These are phyloP conservation scores for Hansenula lynferdii DNA, from an alignment of 1,139 yeast species.

Conservation along the genomic window DNA sequence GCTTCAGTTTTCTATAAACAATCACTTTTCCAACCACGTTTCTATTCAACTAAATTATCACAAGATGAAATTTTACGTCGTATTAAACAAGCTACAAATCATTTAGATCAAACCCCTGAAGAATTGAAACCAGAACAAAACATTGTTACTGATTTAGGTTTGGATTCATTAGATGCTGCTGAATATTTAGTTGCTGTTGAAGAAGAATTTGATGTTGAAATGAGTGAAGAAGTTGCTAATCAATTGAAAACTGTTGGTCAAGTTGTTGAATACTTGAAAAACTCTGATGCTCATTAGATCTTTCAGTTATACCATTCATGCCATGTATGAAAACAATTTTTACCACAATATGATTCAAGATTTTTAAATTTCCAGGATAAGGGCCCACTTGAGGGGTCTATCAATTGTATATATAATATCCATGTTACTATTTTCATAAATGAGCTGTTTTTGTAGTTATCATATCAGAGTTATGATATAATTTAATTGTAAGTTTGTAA, in stretches of 20 bases:
- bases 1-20: slow-evolving; percentile 8
- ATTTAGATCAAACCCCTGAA: slow-evolving; percentile 20
- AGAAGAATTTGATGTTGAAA: slow-evolving; percentile 66
- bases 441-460: too few relatives aligned
- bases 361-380: too few relatives aligned
- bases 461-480: too few relatives aligned
- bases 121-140: slow-evolving; percentile 26
- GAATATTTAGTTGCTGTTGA: slow-evolving; percentile 70
- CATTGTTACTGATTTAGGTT: slow-evolving; percentile 44
- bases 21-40: slow-evolving; percentile 11
- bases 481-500: too few relatives aligned
- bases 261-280: slow-evolving; percentile 53
- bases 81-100: slow-evolving; percentile 21
- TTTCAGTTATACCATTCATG: too few relatives aligned
- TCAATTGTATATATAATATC: too few relatives aligned
- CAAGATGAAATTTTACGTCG: slow-evolving; percentile 23
- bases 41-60: slow-evolving; percentile 21
- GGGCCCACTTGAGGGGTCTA: too few relatives aligned
- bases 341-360: too few relatives aligned
- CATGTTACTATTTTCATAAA: too few relatives aligned
- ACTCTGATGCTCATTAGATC: slow-evolving; percentile 32
- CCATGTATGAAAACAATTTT: not conserved
- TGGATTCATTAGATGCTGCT: slow-evolving; percentile 67
- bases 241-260: slow-evolving; percentile 66
- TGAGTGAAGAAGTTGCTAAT: slow-evolving; percentile 62